A percentile compares a stretch with the other conserved stretches of the same genome.
Evolutionary conservation across 805 yeast genomes (phyloP).

Genomic region (Yarrowia sp.): DNA sequence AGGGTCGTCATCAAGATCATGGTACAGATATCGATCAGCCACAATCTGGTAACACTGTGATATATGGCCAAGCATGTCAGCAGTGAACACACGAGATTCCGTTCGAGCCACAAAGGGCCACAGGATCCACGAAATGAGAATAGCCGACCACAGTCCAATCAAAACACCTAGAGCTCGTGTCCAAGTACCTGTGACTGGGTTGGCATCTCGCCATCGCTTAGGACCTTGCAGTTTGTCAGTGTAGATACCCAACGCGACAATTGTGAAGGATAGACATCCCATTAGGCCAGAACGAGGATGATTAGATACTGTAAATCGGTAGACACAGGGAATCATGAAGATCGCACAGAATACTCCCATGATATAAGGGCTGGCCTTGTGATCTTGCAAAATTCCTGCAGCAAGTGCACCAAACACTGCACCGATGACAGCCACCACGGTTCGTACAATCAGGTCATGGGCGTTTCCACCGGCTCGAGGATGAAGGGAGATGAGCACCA

Average conservation of each 20-base stretch:
- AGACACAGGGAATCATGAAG: conserved; percentile 38
- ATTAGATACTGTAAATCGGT: conserved; percentile 39
- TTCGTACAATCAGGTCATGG: conserved; percentile 36
- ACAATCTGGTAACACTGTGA: conserved; percentile 48
- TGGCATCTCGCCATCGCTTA: conserved; percentile 9
- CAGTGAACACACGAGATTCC: conserved; percentile 42
- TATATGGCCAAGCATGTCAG: conserved; percentile 43
- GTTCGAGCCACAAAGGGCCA: conserved; percentile 50
- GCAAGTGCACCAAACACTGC: conserved; percentile 51
- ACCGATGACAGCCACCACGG: conserved; percentile 41
- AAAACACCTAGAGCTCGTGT: conserved; percentile 41
- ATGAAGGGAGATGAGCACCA: conserved; percentile 42
- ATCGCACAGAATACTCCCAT: conserved; percentile 43
- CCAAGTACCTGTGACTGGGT: conserved; percentile 38
- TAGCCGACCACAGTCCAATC: conserved; percentile 42
- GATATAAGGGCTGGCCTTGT: conserved; percentile 38
- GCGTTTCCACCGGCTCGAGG: conserved; percentile 40
- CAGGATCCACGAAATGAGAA: conserved; percentile 44
- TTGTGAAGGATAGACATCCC: conserved; percentile 43
- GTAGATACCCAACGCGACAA: conserved; percentile 40
- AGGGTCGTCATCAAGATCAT: conserved; percentile 48
- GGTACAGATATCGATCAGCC: conserved; percentile 48
- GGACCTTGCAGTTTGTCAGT: background rate
- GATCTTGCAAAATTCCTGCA: conserved; percentile 41
- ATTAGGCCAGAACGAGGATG: conserved; percentile 47